Percentiles rank a stretch among this genome's conserved stretches.
Evolutionary conservation across 2,329 filamentous ascomycete species (phyloP).

Genomic region (Clonostachys rhizophaga): DNA sequence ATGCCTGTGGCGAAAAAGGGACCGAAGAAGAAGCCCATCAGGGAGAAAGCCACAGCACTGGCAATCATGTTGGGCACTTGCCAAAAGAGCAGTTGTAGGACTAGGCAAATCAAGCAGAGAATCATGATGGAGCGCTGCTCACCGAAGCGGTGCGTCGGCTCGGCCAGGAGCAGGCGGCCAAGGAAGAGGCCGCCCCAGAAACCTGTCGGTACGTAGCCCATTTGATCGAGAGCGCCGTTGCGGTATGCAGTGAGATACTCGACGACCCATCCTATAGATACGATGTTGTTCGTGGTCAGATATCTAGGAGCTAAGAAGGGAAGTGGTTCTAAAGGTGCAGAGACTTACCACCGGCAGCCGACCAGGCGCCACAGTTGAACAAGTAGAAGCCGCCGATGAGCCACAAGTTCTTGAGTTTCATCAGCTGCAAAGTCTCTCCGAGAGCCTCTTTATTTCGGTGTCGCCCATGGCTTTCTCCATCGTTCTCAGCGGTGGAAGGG

Average conservation of each 20-base stretch:
- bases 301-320: background rate
- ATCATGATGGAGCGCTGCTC: constrained; percentile 1
- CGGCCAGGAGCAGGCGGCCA: constrained; percentile 1
- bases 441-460: constrained; percentile 1
- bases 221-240: background rate
- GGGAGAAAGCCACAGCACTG: background rate
- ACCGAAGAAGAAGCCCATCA: constrained; percentile 3
- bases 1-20: constrained; percentile 2
- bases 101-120: background rate
- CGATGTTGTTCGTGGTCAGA: constrained; percentile 1
- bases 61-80: constrained; percentile 2
- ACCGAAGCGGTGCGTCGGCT: constrained; percentile 2
- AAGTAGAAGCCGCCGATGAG: constrained; percentile 5
- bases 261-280: constrained; percentile 4
- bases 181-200: constrained; percentile 3
- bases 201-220: constrained; percentile 4
- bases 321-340: background rate
- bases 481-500: background rate
- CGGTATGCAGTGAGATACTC: constrained; percentile 4
- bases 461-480: background rate
- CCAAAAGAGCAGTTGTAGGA: constrained; percentile 3
- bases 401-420: constrained; percentile 4
- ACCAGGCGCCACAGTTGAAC: constrained; percentile 5
- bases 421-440: background rate
- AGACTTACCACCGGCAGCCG: constrained; percentile 4